phyloP scores from a whole-genome alignment of 1,284 basidiomycete species.

The Trametes polyzona region DNA sequence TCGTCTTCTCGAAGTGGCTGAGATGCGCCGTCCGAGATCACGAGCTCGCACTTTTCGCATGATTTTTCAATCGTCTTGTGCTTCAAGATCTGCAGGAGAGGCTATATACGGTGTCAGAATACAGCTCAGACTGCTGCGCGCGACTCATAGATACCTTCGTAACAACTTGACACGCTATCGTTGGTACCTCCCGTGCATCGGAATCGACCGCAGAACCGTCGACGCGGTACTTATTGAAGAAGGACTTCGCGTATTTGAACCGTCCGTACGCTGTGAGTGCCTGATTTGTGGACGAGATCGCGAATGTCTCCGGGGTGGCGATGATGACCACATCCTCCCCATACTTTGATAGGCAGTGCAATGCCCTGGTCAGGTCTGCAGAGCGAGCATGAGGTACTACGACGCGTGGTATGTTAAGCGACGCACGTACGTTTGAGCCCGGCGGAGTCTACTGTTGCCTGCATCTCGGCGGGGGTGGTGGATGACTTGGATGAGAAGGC shows the following conservation, averaged over 20 bases:
- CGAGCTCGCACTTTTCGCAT: slow-evolving; percentile 74
- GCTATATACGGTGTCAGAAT: slow-evolving; percentile 43
- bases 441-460: slow-evolving; percentile 48
- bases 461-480: too few relatives aligned
- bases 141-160: slow-evolving; percentile 57
- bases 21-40: slow-evolving; percentile 58
- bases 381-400: slow-evolving; percentile 22
- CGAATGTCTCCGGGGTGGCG: slow-evolving; percentile 60
- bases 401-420: slow-evolving; percentile 3
- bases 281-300: slow-evolving; percentile 74
- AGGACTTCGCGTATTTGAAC: slow-evolving; percentile 69
- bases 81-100: slow-evolving; percentile 71
- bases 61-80: slow-evolving; percentile 75
- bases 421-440: slow-evolving; percentile 50
- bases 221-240: slow-evolving; percentile 70
- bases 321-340: slow-evolving; percentile 77
- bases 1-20: slow-evolving; percentile 23
- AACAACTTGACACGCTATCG: slow-evolving; percentile 58
- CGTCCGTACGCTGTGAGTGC: slow-evolving; percentile 80
- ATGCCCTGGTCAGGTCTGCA: slow-evolving; percentile 70
- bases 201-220: slow-evolving; percentile 25
- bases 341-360: slow-evolving; percentile 77
- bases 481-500: not conserved
- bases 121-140: not conserved
- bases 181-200: slow-evolving; percentile 28